Conservation (phyloP, 2,329 filamentous ascomycete species). For the Penicillium sp. region DNA sequence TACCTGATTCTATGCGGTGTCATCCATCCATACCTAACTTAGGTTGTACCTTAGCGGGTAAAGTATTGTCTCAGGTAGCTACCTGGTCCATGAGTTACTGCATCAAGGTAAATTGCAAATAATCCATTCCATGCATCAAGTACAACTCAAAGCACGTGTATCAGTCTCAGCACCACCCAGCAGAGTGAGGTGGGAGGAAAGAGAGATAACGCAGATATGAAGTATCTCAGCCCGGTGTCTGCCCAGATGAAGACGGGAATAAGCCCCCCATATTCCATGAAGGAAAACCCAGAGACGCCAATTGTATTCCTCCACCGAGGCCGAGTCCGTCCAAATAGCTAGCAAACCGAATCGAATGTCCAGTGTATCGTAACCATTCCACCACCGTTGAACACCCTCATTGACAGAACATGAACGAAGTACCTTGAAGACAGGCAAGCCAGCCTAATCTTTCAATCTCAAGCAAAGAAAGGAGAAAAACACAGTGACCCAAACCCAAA, state of each 20-base stretch:
- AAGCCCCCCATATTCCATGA: no score
- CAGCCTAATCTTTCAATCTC: neutral
- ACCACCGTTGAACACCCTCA: neutral
- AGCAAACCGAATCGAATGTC: neutral
- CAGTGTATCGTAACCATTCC: neutral
- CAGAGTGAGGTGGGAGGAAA: conserved; percentile 4
- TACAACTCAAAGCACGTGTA: conserved; percentile 25
- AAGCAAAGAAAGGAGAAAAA: neutral
- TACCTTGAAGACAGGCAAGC: neutral
- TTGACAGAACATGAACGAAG: neutral
- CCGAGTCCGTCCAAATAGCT: no score
- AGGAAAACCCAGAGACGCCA: no score
- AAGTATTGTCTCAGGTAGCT: no score
- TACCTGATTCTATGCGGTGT: no score
- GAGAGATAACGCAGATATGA: conserved; percentile 5
- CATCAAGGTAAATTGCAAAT: neutral
- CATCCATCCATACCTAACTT: no score
- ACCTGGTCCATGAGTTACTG: no score
- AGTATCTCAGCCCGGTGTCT: no score
- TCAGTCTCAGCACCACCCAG: conserved; percentile 19
- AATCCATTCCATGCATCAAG: conserved; percentile 19
- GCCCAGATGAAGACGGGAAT: no score
- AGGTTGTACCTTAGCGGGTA: no score
- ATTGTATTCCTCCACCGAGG: no score
- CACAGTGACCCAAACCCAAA: conserved; percentile 2